Base-by-base conservation (phyloP, 2,329 filamentous ascomycete genomes). In the Geosmithia flava region DNA sequence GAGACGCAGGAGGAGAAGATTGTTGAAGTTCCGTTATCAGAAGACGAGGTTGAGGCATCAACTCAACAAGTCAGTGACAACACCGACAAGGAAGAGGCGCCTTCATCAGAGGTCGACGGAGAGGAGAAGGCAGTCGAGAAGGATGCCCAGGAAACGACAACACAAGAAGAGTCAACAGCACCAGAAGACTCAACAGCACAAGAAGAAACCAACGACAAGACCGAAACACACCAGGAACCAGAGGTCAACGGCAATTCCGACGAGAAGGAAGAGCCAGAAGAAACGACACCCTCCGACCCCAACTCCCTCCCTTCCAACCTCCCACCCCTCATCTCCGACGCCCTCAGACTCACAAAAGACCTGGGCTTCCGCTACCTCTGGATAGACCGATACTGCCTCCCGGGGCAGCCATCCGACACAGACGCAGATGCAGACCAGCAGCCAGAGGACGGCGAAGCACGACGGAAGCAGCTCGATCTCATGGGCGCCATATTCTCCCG, bases 281-380 rank as follows among this genome's bases (percentile, higher is more conserved):
- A 11, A 37, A 11, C 11, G 33, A 37, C 33, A 16, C 10, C 6
- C 11, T 7, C 33, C 6, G 33, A 37, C 15, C 5, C 11, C 15
- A 3, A 37, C 33, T 37, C 33, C 4, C 33, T 37, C 33, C 33
- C 33, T 7, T 37, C 33, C 20, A 43, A 48, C 17, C 47, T 65
- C 2, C 60, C 62, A 10, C 51, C 55, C 17, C 48, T 66, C 10
- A 55, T 67, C 37, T 49, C 53, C 6, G 65, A 68, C 48, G 61
- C 65, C 15, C 57, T 67, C 43, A 47, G 55, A 2, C 51, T 65
- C 5, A 60, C 62, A 15, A 51, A 46, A 29, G 53, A 55, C 17
- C 55, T 68, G 23, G 65, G 62, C 6, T 62, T 59, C 15, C 62
- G 56, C 20, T 67, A 66, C 52, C 54, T 68, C 33, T 68, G 64